Conservation (phyloP, 192 early-diverging fungal species). For the Kickxella alabastrina region DNA sequence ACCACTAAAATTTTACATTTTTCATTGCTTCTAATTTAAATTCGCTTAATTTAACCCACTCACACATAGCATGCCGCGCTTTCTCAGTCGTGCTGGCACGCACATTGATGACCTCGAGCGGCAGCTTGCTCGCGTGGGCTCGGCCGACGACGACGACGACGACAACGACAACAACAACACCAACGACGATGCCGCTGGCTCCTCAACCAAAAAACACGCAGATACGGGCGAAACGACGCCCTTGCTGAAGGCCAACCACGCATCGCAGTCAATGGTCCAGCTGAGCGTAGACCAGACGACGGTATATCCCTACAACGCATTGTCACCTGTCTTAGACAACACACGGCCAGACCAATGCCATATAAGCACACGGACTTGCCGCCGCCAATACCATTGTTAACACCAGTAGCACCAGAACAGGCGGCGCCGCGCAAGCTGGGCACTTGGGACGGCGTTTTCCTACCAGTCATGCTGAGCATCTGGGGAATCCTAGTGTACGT, state of each 20-base stretch:
- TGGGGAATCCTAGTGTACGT: conserved; percentile 71
- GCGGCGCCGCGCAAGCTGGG: conserved; percentile 53
- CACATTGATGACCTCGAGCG: conserved; percentile 50
- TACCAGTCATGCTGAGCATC: conserved; percentile 64
- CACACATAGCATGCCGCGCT: conserved; percentile 29
- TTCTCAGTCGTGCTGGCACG: conserved; percentile 50
- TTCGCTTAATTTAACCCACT: no score
- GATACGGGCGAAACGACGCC: conserved; percentile 11
- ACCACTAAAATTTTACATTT: conserved; percentile 4
- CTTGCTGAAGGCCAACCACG: conserved; percentile 4
- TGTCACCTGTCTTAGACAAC: not conserved
- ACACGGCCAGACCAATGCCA: no score
- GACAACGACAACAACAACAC: conserved; percentile 3
- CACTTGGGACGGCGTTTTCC: conserved; percentile 68
- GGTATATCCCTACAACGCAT: not conserved
- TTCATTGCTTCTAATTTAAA: not conserved
- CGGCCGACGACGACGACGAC: conserved; percentile 24
- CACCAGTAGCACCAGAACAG: not conserved
- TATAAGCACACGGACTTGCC: no score
- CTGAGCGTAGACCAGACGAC: no score
- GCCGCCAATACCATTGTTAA: not conserved
- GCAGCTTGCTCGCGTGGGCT: conserved; percentile 48
- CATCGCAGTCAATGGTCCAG: no score
- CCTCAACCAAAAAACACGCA: no score
- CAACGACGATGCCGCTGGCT: not conserved